Conservation (phyloP, 768 basidiomycete species). For the Austroboletus festivus region DNA sequence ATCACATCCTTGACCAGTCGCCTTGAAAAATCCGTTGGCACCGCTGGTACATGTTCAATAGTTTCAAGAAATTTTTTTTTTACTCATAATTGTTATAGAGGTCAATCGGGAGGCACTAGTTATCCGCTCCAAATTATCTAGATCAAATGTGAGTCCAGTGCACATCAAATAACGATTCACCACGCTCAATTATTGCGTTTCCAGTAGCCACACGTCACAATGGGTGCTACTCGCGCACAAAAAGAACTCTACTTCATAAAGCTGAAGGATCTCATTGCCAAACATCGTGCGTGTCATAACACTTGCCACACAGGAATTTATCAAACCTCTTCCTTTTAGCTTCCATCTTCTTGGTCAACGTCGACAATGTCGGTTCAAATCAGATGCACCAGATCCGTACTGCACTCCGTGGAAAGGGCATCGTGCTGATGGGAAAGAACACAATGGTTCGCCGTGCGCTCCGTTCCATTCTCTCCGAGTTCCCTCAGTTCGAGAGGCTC, state of each 20-base stretch:
- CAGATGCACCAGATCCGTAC: conserved; percentile 99
- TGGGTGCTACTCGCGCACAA: conserved; percentile 89
- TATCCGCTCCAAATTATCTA: conserved; percentile 21
- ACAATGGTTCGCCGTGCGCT: conserved; percentile 99
- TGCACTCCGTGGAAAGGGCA: conserved; percentile 92
- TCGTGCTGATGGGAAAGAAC: conserved; percentile 99
- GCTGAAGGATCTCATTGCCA: conserved; percentile 87
- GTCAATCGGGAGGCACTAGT: conserved; percentile 90
- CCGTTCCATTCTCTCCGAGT: conserved; percentile 83
- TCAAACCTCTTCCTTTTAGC: conserved; percentile 45
- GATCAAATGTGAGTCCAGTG: conserved; percentile 27
- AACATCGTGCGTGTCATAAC: conserved; percentile 67
- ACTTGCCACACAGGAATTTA: neutral
- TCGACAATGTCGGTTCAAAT: conserved; percentile 99
- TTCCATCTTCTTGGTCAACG: conserved; percentile 98
- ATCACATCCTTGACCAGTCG: conserved; percentile 41
- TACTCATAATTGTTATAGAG: conserved; percentile 45
- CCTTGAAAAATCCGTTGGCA: conserved; percentile 98
- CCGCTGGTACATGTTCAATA: conserved; percentile 50
- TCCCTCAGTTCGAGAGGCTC: conserved; percentile 93
- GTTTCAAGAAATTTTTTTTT: neutral
- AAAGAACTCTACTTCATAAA: conserved; percentile 91
- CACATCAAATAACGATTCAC: neutral
- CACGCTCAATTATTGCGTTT: neutral
- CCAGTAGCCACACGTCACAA: conserved; percentile 42